Evolutionary conservation across 202 grass and related monocot species (phyloP).

Genomic region (Saccharum hybrid): DNA sequence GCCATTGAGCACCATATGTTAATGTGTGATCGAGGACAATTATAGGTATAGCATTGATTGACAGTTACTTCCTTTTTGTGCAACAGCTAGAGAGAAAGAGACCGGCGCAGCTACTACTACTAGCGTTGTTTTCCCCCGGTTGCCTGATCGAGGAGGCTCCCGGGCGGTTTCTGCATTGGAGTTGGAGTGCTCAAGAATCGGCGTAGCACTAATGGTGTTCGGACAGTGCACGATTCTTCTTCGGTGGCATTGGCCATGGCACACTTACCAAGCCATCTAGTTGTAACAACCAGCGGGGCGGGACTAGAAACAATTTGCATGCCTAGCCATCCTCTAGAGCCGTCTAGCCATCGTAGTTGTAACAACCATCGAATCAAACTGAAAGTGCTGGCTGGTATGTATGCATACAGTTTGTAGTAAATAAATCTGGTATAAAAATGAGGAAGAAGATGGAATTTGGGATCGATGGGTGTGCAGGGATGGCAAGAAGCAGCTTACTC

Average conservation of each 20-base stretch:
- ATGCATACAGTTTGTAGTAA: too few species aligned
- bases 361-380: too few species aligned
- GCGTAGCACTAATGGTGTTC: neutral
- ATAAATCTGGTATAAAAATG: too few species aligned
- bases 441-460: too few species aligned
- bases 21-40: constrained; percentile 23
- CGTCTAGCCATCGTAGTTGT: too few species aligned
- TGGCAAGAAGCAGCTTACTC: too few species aligned
- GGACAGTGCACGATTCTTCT: neutral
- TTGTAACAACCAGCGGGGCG: too few species aligned
- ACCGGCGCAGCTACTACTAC: too few species aligned
- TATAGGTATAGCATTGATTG: neutral
- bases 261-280: constrained; percentile 19
- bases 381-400: too few species aligned
- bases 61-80: neutral
- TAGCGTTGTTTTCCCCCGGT: neutral
- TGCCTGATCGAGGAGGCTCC: neutral
- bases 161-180: neutral
- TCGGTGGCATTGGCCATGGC: constrained; percentile 5
- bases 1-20: neutral
- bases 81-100: neutral
- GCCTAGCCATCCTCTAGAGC: neutral
- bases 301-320: neutral
- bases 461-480: too few species aligned
- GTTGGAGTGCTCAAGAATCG: neutral